A percentile compares a stretch with the other conserved stretches of the same genome.
phyloP scores from a whole-genome alignment of 106 monocot species.

The Apostasia ramifera region DNA sequence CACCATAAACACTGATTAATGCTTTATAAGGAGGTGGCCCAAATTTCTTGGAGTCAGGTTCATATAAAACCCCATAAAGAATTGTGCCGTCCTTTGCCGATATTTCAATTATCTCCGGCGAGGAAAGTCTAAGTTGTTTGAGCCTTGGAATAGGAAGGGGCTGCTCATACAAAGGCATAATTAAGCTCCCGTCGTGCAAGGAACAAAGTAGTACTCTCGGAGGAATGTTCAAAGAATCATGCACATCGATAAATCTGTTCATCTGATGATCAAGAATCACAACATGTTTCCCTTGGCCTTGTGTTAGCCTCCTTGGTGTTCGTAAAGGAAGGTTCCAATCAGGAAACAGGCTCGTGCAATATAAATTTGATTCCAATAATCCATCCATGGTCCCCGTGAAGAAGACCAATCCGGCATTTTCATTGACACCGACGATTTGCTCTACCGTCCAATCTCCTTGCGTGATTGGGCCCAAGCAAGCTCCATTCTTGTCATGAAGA shows the following conservation, averaged over 20 bases:
- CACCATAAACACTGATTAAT: conserved; percentile 85
- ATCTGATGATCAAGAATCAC: conserved; percentile 92
- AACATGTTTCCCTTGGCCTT: conserved; percentile 66
- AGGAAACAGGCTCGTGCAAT: conserved; percentile 60
- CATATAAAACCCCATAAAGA: conserved; percentile 79
- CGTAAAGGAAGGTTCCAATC: conserved; percentile 65
- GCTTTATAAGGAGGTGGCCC: conserved; percentile 96
- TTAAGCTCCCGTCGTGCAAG: conserved; percentile 66
- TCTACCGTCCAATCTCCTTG: conserved; percentile 97
- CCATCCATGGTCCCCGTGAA: conserved; percentile 93
- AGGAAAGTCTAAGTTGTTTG: conserved; percentile 36
- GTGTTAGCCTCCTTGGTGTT: conserved; percentile 65
- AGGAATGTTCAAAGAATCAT: conserved; percentile 69
- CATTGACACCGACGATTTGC: conserved; percentile 87
- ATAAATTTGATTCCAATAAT: conserved; percentile 68
- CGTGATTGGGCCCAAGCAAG: conserved; percentile 80
- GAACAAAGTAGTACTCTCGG: conserved; percentile 74
- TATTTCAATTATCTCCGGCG: conserved; percentile 71
- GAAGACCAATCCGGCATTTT: conserved; percentile 71
- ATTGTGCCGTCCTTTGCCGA: conserved; percentile 60
- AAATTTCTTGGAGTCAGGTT: conserved; percentile 66
- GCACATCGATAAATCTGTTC: conserved; percentile 81
- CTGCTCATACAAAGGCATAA: conserved; percentile 78
- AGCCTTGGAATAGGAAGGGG: conserved; percentile 35
- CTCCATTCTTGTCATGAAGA: conserved; percentile 70